phyloP scores from a whole-genome alignment of 306 rosid species.

The Vigna reflexopilosa region DNA sequence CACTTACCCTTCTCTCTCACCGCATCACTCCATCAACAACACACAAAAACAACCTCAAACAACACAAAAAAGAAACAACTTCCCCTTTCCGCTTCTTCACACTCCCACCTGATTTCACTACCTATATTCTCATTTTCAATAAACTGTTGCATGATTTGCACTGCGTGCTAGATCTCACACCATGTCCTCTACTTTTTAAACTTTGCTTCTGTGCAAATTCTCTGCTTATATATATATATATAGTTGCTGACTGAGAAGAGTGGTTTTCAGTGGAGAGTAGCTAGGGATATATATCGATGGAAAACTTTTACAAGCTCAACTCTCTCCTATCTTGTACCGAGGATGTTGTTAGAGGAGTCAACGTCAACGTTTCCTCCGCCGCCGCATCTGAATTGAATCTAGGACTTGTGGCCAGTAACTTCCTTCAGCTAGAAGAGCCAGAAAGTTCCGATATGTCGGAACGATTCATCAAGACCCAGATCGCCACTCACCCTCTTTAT shows the following conservation, averaged over 20 bases:
- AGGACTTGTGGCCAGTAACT: conserved; percentile 40
- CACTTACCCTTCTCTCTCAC: background rate
- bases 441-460: conserved; percentile 49
- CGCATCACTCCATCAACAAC: background rate
- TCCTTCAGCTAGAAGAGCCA: conserved; percentile 41
- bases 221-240: background rate
- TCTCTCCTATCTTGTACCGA: conserved; percentile 20
- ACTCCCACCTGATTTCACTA: too few species aligned
- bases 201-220: background rate
- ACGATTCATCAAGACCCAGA: conserved; percentile 65
- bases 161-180: background rate
- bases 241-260: background rate
- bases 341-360: conserved; percentile 37
- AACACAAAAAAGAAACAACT: background rate
- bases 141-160: background rate
- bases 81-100: background rate
- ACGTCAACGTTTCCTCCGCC: conserved; percentile 25
- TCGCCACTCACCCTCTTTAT: conserved; percentile 77
- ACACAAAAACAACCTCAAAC: background rate
- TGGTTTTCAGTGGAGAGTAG: background rate
- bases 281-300: conserved; percentile 41
- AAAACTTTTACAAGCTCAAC: conserved; percentile 42
- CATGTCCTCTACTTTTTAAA: background rate
- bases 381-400: conserved; percentile 40
- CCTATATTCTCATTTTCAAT: background rate